Base-by-base conservation (phyloP, 768 basidiomycete genomes). In the Pulveroboletus frians region DNA sequence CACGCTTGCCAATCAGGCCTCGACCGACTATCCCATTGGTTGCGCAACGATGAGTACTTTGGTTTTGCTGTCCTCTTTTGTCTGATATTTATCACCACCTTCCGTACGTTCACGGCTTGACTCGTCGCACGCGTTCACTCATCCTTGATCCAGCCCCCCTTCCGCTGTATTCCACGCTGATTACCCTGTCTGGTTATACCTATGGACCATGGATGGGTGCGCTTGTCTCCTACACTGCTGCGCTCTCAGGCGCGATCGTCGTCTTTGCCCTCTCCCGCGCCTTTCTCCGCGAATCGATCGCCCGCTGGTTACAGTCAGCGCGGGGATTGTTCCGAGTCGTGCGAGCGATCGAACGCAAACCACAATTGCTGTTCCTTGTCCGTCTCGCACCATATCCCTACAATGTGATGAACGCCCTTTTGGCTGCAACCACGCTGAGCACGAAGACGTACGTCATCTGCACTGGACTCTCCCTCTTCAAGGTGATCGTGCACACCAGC, bases 351-450 rank as follows among this genome's bases (percentile, higher is more conserved):
- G 91, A 94, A 71, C 83, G 83, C 67, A 81, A 85, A 44, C 92
- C 92, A 1, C 84, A 84, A 60, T 76, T 96, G 5, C 81, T 96
- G 17, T 92, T 95, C 73, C 80, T 95, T 52, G 89, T 96, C 58
- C 86, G 93, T 43, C 76, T 93, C 47, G 92, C 88, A n/a, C 90
- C 90, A 4, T 91, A 92, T 64, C 89, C 87, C 0, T 91, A 88
- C 73, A 95, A 95, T 71, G 88, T 95, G 61, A 90, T 95, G 83
- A 96, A 95, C 72, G 89, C 87, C 62, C 81, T 96, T 41, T 79
- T 96, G 41, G 92, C 93, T 8, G 88, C 90, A 3, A 83, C 88
- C 29, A 81, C 85, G 6, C 80, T 94, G 57, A 84, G 84, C 5
- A 74, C 93, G 54, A 75, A 76, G 54, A 90, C 88, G 21, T 92